These are phyloP conservation scores for Globisporangium carolinianum DNA, from an alignment of 352 stramenopile genomes.

Conservation along the genomic window DNA sequence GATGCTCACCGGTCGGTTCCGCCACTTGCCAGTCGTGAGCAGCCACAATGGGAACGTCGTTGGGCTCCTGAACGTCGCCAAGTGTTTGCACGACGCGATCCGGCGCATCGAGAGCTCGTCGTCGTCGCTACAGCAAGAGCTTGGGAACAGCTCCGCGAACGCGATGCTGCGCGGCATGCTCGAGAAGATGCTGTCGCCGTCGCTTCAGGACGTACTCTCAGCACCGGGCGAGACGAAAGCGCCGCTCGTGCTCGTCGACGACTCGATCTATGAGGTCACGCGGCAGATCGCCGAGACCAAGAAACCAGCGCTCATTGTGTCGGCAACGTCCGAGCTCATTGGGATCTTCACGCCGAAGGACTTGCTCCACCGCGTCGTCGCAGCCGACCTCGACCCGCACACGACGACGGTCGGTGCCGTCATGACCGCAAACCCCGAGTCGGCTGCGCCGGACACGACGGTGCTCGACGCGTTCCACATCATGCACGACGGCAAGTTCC, in stretches of 20 bases:
- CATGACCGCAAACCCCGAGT: slow-evolving; percentile 96
- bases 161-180: slow-evolving; percentile 68
- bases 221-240: slow-evolving; percentile 55
- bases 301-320: slow-evolving; percentile 74
- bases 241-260: slow-evolving; percentile 63
- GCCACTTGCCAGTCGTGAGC: slow-evolving; percentile 94
- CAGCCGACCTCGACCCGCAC: slow-evolving; percentile 83
- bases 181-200: slow-evolving; percentile 85
- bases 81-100: slow-evolving; percentile 98
- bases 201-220: slow-evolving; percentile 67
- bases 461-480: slow-evolving; percentile 97
- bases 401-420: slow-evolving; percentile 85
- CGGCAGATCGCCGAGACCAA: slow-evolving; percentile 71
- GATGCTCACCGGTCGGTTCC: slow-evolving; percentile 90
- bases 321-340: slow-evolving; percentile 71
- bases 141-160: slow-evolving; percentile 52
- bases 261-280: slow-evolving; percentile 66
- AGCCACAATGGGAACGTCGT: slow-evolving; percentile 79
- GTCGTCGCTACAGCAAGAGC: slow-evolving; percentile 72
- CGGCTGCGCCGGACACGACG: slow-evolving; percentile 89
- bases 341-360: slow-evolving; percentile 99
- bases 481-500: slow-evolving; percentile 97
- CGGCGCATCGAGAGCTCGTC: slow-evolving; percentile 91
- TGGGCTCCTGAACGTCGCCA: slow-evolving; percentile 96
- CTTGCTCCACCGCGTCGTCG: slow-evolving; percentile 93